Base-by-base conservation (phyloP, 2,329 filamentous ascomycete genomes). In the Beauveria varroae region DNA sequence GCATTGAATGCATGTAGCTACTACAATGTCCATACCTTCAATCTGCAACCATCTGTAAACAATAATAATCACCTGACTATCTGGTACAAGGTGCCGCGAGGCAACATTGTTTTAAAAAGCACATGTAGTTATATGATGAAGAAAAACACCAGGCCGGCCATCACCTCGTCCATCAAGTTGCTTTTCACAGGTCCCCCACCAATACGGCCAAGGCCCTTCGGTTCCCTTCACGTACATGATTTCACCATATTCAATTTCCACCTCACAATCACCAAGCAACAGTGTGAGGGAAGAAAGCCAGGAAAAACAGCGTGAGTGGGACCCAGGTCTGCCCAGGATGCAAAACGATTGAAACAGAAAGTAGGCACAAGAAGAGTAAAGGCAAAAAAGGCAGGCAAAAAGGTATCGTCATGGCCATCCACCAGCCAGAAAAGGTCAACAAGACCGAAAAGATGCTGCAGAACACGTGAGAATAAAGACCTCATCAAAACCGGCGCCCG, bases 11-110 rank as follows among this genome's bases (percentile, higher is more conserved):
- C 10, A 37, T 37, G 14, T 14, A 14, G 14, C 34, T 16, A 16
- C 6, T 16, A 37, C 5, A 16, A 37, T 6, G 12, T 37, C 5
- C 14, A 37, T 16, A 37, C 10, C 16, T 16, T 37, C 34, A 37
- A 37, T 37, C 34, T 37, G 34, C 6, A 37, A 16, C 12, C 34
- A 37, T 37, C 34, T 37, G 40, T n/a, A 37, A 52, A 51, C 12
- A 44, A 22, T 34, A 40, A 59, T 24, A 52, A 52, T 52, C 47
- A 46, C 18, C 43, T 44, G 16, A 55, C 51, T 61, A 61, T 44
- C 24, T 20, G 49, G 57, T 70, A 73, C 71, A 75, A 75, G 70
- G 70, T 76, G 75, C 77, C 78, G 78, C 66, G 78, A 78, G 78
- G 77, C 76, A 79, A 71, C 75, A 72, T 74, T 78, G 74, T 78